Base-by-base conservation (phyloP, 2,329 filamentous ascomycete genomes). In the Mycosphaerella sp. region DNA sequence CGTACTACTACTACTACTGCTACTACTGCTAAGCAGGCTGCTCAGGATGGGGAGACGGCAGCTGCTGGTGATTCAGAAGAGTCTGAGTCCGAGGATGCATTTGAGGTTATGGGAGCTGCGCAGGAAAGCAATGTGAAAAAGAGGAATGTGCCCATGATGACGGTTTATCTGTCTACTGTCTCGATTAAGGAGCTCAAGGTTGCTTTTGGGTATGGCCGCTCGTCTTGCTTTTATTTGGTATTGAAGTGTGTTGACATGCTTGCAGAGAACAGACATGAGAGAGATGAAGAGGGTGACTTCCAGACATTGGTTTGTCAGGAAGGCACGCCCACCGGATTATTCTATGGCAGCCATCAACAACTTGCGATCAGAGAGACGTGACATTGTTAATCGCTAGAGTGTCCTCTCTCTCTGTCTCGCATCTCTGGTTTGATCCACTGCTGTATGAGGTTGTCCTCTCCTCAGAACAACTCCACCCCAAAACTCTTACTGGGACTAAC, bases 101-200 rank as follows among this genome's bases (percentile, higher is more conserved):
- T 66, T 36, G 57, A 66, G 49, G 57, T 58, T 1, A 63, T 65
- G 60, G 52, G 56, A 2, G 60, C 56, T 3, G 64, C 36, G 6
- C 40, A 52, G 3, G 73, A 55, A 75, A 79, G 21, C 21, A 6
- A 64, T 71, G 74, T 75, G 58, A 74, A 75, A 25, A 65, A 73
- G 54, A 71, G 73, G 54, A 72, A 68, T 17, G 67, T 76, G 46
- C 78, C 78, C 13, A 75, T 80, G 36, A 70, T 87, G 73, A 79
- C 77, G 54, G 70, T 85, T 17, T 82, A 84, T 57, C 64, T 87
- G 13, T 80, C 81, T 0, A 66, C 71, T 21, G 67, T 68, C 12
- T 68, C 78, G 10, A 67, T 87, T 30, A 75, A 77, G 14, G 78
- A 81, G 56, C 65, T 87, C 42, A 79, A 73, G 56, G 70, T 64